Conservation (phyloP, 2,329 filamentous ascomycete genomes). For the Monosporascus sp. region DNA sequence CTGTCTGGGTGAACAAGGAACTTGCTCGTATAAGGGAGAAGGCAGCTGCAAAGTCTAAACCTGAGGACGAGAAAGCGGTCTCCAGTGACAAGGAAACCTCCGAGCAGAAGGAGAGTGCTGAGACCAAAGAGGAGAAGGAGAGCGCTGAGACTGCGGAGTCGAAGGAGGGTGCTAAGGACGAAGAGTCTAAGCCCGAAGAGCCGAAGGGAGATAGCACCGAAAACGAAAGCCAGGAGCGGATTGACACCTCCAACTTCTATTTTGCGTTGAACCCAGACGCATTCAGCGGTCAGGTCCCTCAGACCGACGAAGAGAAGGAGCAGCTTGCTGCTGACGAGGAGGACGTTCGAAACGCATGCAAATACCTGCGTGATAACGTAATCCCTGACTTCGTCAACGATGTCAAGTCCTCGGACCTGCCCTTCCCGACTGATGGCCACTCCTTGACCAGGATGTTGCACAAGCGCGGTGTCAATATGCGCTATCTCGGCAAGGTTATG, state of each 20-base stretch:
- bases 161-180: slow-evolving; percentile 2
- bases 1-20: slow-evolving; percentile 80
- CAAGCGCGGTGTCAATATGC: slow-evolving; percentile 94
- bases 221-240: slow-evolving; percentile 54
- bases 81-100: slow-evolving; percentile 17
- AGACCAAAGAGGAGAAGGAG: slow-evolving; percentile 26
- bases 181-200: slow-evolving; percentile 16
- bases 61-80: slow-evolving; percentile 25
- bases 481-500: slow-evolving; percentile 87
- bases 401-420: slow-evolving; percentile 85
- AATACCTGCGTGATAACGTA: slow-evolving; percentile 68
- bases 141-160: slow-evolving; percentile 2
- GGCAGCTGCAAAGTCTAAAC: slow-evolving; percentile 29
- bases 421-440: slow-evolving; percentile 97
- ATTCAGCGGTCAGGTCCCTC: slow-evolving; percentile 86
- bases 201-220: slow-evolving; percentile 29
- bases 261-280: slow-evolving; percentile 92
- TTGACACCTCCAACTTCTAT: slow-evolving; percentile 82
- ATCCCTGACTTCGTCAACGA: slow-evolving; percentile 85
- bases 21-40: slow-evolving; percentile 50
- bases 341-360: slow-evolving; percentile 79
- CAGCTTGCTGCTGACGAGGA: slow-evolving; percentile 79
- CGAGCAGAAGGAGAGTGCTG: slow-evolving; percentile 21
- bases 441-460: slow-evolving; percentile 85
- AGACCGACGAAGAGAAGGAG: slow-evolving; percentile 84